These are phyloP conservation scores for Claviceps sp. DNA, from an alignment of 2,329 filamentous ascomycete genomes.

Conservation along the genomic window DNA sequence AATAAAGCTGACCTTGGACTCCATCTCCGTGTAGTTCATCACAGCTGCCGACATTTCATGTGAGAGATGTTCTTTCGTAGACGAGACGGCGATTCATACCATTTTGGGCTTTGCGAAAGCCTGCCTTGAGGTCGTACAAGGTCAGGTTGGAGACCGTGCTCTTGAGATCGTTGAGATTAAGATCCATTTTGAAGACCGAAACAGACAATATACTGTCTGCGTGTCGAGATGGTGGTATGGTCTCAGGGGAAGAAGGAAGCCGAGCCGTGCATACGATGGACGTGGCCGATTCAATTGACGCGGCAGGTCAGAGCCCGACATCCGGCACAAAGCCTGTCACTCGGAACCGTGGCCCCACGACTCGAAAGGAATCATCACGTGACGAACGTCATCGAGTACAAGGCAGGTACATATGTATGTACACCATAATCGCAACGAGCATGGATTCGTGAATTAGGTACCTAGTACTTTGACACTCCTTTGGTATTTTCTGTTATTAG, in stretches of 20 bases:
- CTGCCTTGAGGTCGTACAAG: slow-evolving; percentile 89
- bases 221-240: background rate
- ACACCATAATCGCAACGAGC: no score
- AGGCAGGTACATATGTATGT: no score
- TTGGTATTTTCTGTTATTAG: no score
- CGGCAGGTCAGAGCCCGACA: background rate
- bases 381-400: no score
- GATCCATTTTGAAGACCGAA: slow-evolving; percentile 52
- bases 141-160: slow-evolving; percentile 83
- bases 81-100: slow-evolving; percentile 36
- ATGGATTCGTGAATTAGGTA: no score
- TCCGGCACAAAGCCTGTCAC: background rate
- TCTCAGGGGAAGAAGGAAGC: background rate
- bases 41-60: slow-evolving; percentile 49
- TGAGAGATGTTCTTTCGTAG: background rate
- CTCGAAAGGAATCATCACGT: no score
- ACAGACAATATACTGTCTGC: background rate
- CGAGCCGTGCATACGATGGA: background rate
- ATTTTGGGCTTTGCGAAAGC: slow-evolving; percentile 93
- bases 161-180: slow-evolving; percentile 73
- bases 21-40: slow-evolving; percentile 97
- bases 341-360: background rate
- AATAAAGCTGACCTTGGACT: slow-evolving; percentile 41
- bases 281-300: background rate
- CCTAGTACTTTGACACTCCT: no score